Conservation (phyloP, 139 green algal species). For the Haematococcus lacustris region DNA sequence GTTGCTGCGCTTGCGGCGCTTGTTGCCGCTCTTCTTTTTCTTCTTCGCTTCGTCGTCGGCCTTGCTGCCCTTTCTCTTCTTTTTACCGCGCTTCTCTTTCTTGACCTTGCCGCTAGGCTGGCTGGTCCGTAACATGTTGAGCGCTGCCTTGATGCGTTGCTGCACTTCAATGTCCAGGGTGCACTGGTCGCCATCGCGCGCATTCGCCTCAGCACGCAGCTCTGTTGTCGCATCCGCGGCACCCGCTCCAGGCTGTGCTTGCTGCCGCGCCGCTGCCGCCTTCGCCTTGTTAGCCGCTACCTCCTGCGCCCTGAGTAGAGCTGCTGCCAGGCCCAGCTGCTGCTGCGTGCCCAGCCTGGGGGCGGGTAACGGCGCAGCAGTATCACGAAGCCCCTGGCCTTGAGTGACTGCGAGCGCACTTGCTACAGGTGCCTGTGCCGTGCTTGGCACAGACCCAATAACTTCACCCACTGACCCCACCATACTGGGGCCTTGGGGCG, state of each 20-base stretch:
- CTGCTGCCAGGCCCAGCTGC: not conserved
- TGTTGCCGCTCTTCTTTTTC: slow-evolving; percentile 43
- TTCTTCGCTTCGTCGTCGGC: not conserved
- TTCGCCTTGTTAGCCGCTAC: slow-evolving; percentile 11
- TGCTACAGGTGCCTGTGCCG: not conserved
- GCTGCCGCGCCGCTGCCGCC: slow-evolving; percentile 9
- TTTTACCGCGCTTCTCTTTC: not conserved
- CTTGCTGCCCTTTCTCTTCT: slow-evolving; percentile 11
- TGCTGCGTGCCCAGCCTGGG: not conserved
- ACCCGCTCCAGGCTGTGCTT: not conserved
- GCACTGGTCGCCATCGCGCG: not conserved
- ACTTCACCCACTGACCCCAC: not conserved
- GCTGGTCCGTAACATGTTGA: not conserved
- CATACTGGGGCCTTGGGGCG: too few relatives aligned
- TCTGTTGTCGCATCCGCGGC: slow-evolving; percentile 4
- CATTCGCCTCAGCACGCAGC: slow-evolving; percentile 7
- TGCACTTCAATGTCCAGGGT: not conserved
- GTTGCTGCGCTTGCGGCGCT: not conserved
- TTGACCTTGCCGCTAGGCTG: not conserved
- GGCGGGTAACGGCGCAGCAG: not conserved
- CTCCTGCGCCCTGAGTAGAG: slow-evolving; percentile 33
- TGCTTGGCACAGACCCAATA: not conserved
- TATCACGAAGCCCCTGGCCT: not conserved
- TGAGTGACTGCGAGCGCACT: not conserved
- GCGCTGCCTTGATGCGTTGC: not conserved